Conservation (phyloP, 78 protist genomes). For the Capsaspora owczarzaki region DNA sequence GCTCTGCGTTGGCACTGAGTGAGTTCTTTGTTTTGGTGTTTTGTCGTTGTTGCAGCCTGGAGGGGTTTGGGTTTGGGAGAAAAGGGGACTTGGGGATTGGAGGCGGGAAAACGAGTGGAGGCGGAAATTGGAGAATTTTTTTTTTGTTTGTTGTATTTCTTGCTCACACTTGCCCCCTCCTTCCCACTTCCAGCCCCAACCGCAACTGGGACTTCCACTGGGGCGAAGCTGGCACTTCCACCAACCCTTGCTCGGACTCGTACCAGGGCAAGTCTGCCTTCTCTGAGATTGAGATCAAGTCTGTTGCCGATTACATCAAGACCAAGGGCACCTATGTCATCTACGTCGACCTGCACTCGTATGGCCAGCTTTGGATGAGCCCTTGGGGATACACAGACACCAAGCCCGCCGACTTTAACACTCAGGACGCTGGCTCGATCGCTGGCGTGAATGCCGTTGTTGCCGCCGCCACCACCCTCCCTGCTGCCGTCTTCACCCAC, state of each 20-base stretch:
- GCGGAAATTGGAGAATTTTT: no score
- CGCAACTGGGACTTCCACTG: conserved; percentile 28
- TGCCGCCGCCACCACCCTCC: neutral
- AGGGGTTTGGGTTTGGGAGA: no score
- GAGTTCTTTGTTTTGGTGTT: no score
- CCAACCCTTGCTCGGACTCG: conserved; percentile 11
- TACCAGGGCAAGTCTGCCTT: conserved; percentile 7
- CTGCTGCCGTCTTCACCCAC: neutral
- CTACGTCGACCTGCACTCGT: conserved; percentile 8
- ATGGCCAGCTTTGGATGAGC: conserved; percentile 9
- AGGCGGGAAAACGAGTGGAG: no score
- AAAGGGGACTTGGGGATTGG: no score
- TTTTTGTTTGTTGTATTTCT: no score
- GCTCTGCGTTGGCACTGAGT: neutral
- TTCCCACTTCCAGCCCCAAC: conserved; percentile 35
- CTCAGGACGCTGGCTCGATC: neutral
- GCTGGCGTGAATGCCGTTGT: neutral
- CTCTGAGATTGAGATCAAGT: conserved; percentile 6
- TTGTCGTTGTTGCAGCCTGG: no score
- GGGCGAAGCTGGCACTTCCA: conserved; percentile 9
- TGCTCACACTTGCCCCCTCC: neutral
- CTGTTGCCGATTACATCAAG: neutral
- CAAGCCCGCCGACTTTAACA: neutral
- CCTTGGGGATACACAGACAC: conserved; percentile 11
- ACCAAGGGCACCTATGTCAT: neutral